Evolutionary conservation across 2,329 filamentous ascomycete species (phyloP).

Genomic region (Pyrenochaeta sp.): DNA sequence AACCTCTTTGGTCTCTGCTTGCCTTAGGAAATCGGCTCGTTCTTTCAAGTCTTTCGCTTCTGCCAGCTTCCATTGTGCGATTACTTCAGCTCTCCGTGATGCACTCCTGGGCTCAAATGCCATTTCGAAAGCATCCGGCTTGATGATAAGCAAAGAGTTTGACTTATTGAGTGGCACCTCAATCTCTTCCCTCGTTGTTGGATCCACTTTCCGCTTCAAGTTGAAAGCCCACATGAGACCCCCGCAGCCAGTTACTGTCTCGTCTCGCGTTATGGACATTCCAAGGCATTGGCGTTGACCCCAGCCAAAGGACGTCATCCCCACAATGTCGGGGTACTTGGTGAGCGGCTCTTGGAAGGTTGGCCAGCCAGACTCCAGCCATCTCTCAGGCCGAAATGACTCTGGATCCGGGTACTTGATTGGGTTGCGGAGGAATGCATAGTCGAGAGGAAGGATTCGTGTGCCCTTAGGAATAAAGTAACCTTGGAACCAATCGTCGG

Average conservation of each 20-base stretch:
- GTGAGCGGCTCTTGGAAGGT: constrained; percentile 72
- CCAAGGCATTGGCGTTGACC: constrained; percentile 70
- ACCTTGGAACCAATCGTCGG: constrained; percentile 60
- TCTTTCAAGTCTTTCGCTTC: constrained; percentile 49
- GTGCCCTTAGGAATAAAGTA: constrained; percentile 61
- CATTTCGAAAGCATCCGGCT: constrained; percentile 65
- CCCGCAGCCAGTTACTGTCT: constrained; percentile 61
- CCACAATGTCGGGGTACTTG: constrained; percentile 69
- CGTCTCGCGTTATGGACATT: constrained; percentile 67
- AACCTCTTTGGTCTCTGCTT: constrained; percentile 27
- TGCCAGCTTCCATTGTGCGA: constrained; percentile 45
- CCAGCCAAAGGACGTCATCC: constrained; percentile 72
- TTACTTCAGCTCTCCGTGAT: constrained; percentile 42
- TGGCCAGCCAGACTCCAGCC: constrained; percentile 69
- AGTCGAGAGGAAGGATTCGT: constrained; percentile 48
- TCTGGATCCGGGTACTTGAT: constrained; percentile 71
- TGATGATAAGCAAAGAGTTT: constrained; percentile 66
- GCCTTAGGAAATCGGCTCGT: constrained; percentile 45
- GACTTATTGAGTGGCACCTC: constrained; percentile 60
- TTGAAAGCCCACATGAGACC: constrained; percentile 59
- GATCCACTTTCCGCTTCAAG: constrained; percentile 59
- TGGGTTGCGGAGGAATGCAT: constrained; percentile 56
- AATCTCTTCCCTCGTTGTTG: constrained; percentile 50
- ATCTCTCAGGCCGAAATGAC: constrained; percentile 68
- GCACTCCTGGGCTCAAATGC: constrained; percentile 61